Evolutionary conservation across 768 basidiomycete species (phyloP), one percentile per base, ranked within the genome.

Genomic region (Amanita rubescens): DNA sequence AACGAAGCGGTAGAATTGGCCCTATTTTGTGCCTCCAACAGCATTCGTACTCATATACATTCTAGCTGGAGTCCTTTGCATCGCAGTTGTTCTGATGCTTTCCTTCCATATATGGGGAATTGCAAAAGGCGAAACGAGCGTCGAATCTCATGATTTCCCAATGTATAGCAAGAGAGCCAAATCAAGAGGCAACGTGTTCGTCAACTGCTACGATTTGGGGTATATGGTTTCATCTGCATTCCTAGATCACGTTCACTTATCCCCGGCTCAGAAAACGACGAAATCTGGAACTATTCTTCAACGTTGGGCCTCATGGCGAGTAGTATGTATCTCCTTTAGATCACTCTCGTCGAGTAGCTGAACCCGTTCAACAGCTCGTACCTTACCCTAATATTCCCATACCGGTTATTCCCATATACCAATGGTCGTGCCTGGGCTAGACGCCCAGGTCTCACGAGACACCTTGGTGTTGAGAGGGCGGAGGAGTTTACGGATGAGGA

Each of bases 201-300:
- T 91, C 10, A 97, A 97, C 62, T 92, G 89, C 1, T 99, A 93
- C 64, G 90, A 98, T 65, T 71, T 95, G 3, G 95, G 94, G 79
- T 85, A 63, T 38, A 76, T 62, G 24, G n/a, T 42, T 47, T 17
- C 42, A 43, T 39, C 27, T 22, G n/a, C 12, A 49, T 22, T 22
- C 2, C 11, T 33, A 15, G 25, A 11, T 47, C 43, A 8, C 25
- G n/a, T n/a, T n/a, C n/a, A 3, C 24, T 37, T 27, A 39, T 27
- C 10, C 46, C 49, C n/a, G 45, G 38, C 17, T 27, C 61, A 80
- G 80, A 22, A 76, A 73, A 62, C 68, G 71, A 48, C 75, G 74
- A 60, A 98, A 99, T 64, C 69, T 97, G 9, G 68, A 77, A 57
- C 65, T 91, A 17, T 96, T 95, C 63, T 95, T 98, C 71, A 97